Conservation (phyloP, 495 filamentous ascomycete genomes). For the Tuber calosporum region DNA sequence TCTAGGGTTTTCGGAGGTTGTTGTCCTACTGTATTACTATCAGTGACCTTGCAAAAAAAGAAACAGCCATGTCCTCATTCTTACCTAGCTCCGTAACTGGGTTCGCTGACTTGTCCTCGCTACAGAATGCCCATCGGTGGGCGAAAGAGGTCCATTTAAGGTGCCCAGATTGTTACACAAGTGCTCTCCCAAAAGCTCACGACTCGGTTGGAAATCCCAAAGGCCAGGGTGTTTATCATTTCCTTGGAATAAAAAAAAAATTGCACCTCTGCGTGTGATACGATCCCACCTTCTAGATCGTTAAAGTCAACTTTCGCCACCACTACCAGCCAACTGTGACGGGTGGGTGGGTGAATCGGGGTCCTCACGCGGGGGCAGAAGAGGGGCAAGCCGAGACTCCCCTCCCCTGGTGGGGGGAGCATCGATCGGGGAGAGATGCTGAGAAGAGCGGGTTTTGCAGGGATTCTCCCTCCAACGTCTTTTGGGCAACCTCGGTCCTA, state of each 20-base stretch:
- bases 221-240: background rate
- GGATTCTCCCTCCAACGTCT: background rate
- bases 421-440: background rate
- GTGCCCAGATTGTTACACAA: background rate
- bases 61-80: background rate
- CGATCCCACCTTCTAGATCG: background rate
- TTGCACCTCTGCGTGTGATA: background rate
- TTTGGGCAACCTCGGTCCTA: background rate
- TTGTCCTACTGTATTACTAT: background rate
- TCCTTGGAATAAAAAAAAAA: background rate
- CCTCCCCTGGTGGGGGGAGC: background rate
- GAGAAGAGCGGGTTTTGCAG: background rate
- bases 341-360: background rate
- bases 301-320: background rate
- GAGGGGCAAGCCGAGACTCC: background rate
- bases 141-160: constrained; percentile 11
- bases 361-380: background rate
- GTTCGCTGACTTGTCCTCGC: constrained; percentile 10
- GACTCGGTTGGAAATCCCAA: background rate
- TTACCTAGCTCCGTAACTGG: background rate
- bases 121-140: constrained; percentile 8
- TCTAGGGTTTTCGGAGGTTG: background rate
- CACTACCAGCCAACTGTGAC: background rate
- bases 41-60: constrained; percentile 8
- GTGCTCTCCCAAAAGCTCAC: background rate